phyloP scores from a whole-genome alignment of 2,329 filamentous ascomycete species.

The Monosporascus sp. region DNA sequence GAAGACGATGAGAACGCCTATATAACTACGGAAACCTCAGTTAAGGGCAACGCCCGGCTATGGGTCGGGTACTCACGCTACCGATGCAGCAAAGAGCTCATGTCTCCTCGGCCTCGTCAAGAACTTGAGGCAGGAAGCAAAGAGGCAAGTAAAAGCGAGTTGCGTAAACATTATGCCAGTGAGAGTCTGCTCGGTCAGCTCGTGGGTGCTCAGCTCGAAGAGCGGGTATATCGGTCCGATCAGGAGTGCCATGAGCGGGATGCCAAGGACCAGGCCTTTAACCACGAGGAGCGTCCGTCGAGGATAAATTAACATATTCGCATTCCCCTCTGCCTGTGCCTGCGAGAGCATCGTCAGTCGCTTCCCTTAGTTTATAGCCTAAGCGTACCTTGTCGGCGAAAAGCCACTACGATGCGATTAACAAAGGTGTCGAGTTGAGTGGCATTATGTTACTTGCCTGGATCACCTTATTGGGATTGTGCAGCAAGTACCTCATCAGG shows the following conservation, averaged over 20 bases:
- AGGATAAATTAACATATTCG: neutral
- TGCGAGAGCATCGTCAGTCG: neutral
- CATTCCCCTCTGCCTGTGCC: neutral
- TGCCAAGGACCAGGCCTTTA: neutral
- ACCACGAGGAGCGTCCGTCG: neutral
- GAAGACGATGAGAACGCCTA: constrained; percentile 6
- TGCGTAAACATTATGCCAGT: constrained; percentile 10
- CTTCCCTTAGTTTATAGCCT: neutral
- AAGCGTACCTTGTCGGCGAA: constrained; percentile 2
- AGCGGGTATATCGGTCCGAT: constrained; percentile 8
- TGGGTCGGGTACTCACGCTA: constrained; percentile 6
- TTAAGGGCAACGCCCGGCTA: neutral
- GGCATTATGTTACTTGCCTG: neutral
- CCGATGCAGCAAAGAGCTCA: constrained; percentile 9
- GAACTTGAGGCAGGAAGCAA: constrained; percentile 6
- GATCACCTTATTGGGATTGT: neutral
- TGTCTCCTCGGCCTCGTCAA: constrained; percentile 6
- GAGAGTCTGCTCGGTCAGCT: constrained; percentile 3
- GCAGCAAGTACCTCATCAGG: constrained; percentile 1
- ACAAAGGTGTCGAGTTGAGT: neutral
- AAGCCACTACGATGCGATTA: neutral
- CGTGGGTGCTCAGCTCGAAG: constrained; percentile 6
- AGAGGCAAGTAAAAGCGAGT: constrained; percentile 4
- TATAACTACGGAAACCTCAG: constrained; percentile 3
- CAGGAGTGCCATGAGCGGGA: constrained; percentile 3